phyloP scores from a whole-genome alignment of 2,329 filamentous ascomycete genomes.

The Ampelomyces quisqualis region DNA sequence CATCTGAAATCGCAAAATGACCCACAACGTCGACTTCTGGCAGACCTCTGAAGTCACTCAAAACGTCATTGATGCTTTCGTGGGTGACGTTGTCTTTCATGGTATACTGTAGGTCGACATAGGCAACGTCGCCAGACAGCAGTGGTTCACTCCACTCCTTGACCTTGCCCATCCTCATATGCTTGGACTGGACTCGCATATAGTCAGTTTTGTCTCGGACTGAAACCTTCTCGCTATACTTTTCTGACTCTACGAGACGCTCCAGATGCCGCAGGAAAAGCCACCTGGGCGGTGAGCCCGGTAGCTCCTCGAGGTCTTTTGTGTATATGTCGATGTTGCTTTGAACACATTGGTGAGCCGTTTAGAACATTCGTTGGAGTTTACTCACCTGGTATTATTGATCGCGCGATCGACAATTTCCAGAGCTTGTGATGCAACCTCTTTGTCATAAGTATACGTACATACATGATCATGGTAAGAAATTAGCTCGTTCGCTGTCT shows the following conservation, averaged over 20 bases:
- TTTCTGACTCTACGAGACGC: conserved; percentile 4
- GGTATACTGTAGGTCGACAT: conserved; percentile 24
- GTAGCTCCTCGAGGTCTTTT: conserved; percentile 9
- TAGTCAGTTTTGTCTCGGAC: conserved; percentile 11
- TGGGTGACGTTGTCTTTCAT: conserved; percentile 18
- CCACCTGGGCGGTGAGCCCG: conserved; percentile 29
- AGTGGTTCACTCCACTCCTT: conserved; percentile 20
- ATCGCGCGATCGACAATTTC: conserved; percentile 13
- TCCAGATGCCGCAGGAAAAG: conserved; percentile 19
- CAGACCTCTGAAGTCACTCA: conserved; percentile 11
- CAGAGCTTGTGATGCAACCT: conserved; percentile 8
- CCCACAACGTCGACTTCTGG: conserved; percentile 15
- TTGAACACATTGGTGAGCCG: not conserved
- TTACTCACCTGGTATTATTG: conserved; percentile 18
- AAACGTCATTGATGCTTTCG: conserved; percentile 14
- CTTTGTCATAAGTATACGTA: conserved; percentile 16
- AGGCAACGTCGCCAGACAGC: conserved; percentile 21
- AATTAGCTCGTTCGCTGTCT: conserved; percentile 12
- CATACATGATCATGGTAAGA: conserved; percentile 22
- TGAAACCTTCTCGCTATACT: conserved; percentile 16
- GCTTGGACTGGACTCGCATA: conserved; percentile 27
- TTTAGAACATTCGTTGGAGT: not conserved
- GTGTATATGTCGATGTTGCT: conserved; percentile 8
- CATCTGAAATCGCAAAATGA: conserved; percentile 27
- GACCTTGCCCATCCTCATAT: conserved; percentile 18